Conservation (phyloP, 148 eudicot species). For the Vaccinium vitisidaea region DNA sequence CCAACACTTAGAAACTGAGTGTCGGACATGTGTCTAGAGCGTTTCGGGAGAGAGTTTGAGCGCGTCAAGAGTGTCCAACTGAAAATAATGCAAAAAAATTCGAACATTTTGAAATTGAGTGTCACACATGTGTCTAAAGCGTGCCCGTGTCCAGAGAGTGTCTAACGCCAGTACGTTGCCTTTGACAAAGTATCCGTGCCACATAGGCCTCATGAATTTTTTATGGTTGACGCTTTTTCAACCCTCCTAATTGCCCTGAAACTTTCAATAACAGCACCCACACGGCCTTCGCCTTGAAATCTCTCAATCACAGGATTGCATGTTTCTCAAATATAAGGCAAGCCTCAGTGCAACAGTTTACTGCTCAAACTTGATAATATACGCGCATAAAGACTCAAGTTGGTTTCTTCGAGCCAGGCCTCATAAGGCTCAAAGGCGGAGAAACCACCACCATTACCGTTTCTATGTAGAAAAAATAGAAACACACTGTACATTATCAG, state of each 20-base stretch:
- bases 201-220: not conserved
- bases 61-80: not conserved
- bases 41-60: too few relatives aligned
- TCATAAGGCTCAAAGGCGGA: not conserved
- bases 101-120: not conserved
- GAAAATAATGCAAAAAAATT: not conserved
- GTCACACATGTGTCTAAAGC: not conserved
- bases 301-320: not conserved
- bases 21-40: not conserved
- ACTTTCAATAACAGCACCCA: too few relatives aligned
- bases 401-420: not conserved
- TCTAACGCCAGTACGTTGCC: not conserved
- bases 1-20: not conserved
- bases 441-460: not conserved
- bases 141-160: not conserved
- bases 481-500: not conserved
- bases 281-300: too few relatives aligned
- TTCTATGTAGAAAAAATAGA: not conserved
- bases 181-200: not conserved
- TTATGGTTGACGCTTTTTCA: too few relatives aligned
- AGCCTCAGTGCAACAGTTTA: not conserved
- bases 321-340: not conserved
- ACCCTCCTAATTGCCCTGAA: too few relatives aligned
- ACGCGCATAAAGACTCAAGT: not conserved
- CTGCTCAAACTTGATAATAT: not conserved